Evolutionary conservation across 108 stramenopile genomes (phyloP).

Genomic region (Skeletonema menzelii): DNA sequence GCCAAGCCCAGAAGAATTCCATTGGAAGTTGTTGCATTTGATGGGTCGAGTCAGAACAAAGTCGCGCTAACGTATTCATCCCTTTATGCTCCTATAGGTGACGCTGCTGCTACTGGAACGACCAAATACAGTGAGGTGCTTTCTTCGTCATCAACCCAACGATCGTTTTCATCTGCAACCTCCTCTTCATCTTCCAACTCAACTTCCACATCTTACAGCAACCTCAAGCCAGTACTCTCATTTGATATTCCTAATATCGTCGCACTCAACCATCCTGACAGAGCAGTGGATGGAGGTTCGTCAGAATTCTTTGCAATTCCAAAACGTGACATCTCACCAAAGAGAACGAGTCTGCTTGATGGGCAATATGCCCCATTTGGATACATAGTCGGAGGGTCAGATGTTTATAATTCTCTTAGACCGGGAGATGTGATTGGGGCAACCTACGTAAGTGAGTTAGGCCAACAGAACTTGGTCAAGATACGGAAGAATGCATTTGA

Average conservation of each 20-base stretch:
- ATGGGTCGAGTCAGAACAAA: slow-evolving; percentile 55
- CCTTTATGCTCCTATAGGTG: slow-evolving; percentile 48
- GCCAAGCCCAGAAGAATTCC: slow-evolving; percentile 81
- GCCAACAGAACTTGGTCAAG: slow-evolving; percentile 75
- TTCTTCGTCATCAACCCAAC: slow-evolving; percentile 47
- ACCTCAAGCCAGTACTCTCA: slow-evolving; percentile 63
- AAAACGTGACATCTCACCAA: slow-evolving; percentile 41
- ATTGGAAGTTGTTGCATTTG: slow-evolving; percentile 78
- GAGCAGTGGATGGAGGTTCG: slow-evolving; percentile 72
- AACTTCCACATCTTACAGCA: slow-evolving; percentile 17
- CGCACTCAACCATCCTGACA: slow-evolving; percentile 81
- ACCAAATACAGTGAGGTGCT: slow-evolving; percentile 41
- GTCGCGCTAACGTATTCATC: slow-evolving; percentile 52
- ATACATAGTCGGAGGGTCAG: slow-evolving; percentile 71
- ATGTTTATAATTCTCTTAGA: slow-evolving; percentile 62
- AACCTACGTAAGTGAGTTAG: slow-evolving; percentile 76
- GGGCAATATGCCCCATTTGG: slow-evolving; percentile 87
- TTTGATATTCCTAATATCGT: slow-evolving; percentile 81
- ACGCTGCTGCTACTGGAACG: slow-evolving; percentile 33
- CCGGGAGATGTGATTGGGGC: slow-evolving; percentile 77
- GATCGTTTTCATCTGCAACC: slow-evolving; percentile 47
- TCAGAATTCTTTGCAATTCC: slow-evolving; percentile 79
- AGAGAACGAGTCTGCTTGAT: slow-evolving; percentile 57
- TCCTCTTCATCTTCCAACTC: slow-evolving; percentile 39
- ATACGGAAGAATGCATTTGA: slow-evolving; percentile 60